Conservation (phyloP, 2,329 filamentous ascomycete species). For the Cercospora sp. region DNA sequence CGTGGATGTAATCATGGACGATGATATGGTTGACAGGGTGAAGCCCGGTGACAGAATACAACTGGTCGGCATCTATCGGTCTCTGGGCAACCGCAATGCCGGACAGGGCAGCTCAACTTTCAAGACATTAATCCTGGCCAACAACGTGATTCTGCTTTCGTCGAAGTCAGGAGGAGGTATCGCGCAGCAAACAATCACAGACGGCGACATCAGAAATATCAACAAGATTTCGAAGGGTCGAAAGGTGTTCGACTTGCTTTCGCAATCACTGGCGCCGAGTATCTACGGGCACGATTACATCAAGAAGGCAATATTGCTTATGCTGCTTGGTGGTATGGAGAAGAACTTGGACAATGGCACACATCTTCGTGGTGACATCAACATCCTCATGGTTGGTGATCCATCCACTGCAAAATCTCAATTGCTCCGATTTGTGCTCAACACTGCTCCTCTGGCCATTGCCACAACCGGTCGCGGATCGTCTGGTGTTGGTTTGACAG, state of each 20-base stretch:
- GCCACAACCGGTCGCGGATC: conserved; percentile 93
- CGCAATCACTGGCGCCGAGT: conserved; percentile 90
- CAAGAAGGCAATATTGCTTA: conserved; percentile 94
- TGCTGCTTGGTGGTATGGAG: conserved; percentile 93
- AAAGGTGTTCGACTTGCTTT: conserved; percentile 87
- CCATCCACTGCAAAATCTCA: conserved; percentile 99
- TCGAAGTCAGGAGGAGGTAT: conserved; percentile 95
- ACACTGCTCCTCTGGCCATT: conserved; percentile 93
- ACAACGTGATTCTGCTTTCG: conserved; percentile 90
- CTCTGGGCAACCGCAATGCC: conserved; percentile 90
- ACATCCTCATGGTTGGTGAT: conserved; percentile 98
- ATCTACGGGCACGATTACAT: conserved; percentile 97
- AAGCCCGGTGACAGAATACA: conserved; percentile 97
- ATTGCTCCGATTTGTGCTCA: conserved; percentile 90
- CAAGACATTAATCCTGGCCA: conserved; percentile 89
- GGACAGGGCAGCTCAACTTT: conserved; percentile 89
- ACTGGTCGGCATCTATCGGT: conserved; percentile 92
- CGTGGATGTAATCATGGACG: conserved; percentile 94
- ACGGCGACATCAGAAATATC: conserved; percentile 97
- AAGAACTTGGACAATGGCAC: conserved; percentile 99
- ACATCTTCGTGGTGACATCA: conserved; percentile 96
- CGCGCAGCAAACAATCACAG: conserved; percentile 86
- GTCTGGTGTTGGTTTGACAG: conserved; percentile 95
- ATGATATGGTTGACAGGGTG: conserved; percentile 89
- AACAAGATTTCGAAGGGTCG: conserved; percentile 96